Evolutionary conservation across 2,329 filamentous ascomycete genomes (phyloP), one percentile per base, ranked within the genome.

Genomic region (Zasmidium citrigriseum): DNA sequence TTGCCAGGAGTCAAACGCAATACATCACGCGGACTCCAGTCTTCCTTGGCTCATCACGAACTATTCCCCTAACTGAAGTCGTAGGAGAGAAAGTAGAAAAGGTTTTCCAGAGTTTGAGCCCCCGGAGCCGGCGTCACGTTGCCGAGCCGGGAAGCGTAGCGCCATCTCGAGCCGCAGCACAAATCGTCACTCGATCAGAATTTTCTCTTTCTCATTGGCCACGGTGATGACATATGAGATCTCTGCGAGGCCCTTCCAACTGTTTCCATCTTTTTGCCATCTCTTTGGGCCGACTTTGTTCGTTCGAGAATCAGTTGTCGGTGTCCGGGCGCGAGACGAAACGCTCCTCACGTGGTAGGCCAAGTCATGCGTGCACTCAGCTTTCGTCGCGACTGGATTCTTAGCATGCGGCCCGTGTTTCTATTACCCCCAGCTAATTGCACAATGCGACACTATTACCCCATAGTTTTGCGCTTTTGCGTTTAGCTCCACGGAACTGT

Each of bases 51-150:
- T 55, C 45, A n/a, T 22, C 24, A 48, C 21, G 4, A 41, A 41
- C 62, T 62, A 60, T 60, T 56, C 62, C 59, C 54, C 61, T 64
- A 64, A 64, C 59, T 60, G 59, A 52, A 61, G 52, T 27, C 34
- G 54, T 21, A 53, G 47, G 24, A 45, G 54, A 34, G 38, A 45
- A 29, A 55, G 52, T 22, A 46, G 44, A 54, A 51, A 54, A 38
- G 22, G 27, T 54, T 46, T 23, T 24, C 22, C 20, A 23, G 46
- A 29, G 41, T 48, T 47, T 48, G 46, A 41, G 49, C 3, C 22
- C 27, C 51, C 27, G 50, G 11, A 45, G 21, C 21, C 50, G 34
- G 34, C 34, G 34, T n/a, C 34, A 16, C 5, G 5, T 41, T 41
- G 34, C 34, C 34, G 34, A 41, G 14, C 34, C 34, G 34, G 34